Evolutionary conservation across 805 yeast species (phyloP), one percentile per base, ranked within the genome.

Genomic region (Saccharomycopsis lassenensis): DNA sequence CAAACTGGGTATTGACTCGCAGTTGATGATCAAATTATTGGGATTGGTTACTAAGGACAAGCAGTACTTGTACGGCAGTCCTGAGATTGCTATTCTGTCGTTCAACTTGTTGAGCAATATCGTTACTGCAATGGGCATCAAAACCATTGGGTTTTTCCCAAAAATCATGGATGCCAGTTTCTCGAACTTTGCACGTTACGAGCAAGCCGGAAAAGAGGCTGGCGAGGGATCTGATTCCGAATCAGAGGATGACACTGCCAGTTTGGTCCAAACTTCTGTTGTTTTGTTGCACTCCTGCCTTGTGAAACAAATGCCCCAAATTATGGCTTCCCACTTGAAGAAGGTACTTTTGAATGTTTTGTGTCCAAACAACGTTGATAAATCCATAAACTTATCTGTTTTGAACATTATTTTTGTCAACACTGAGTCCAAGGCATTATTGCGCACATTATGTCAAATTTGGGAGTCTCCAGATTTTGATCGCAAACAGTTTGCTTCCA

Each of bases 271-370:
- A 52, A 63, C 83, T 11, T 72, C 96, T 0, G 67, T 78, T 11
- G 58, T 84, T 40, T 69, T 84, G 24, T 62, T 89, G 30, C 65
- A 83, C 38, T 75, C 94, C 4, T 71, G 86, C 29, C 64, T 84
- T 50, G 61, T 87, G 33, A 83, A 78, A 57, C 75, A 83, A 48
- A 76, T 91, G 46, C 96, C 98, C 24, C 77, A 82, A 7, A 89
- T 89, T 52, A 69, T 89, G 58, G 62, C 73, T 28, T 74, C 89
- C 3, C 76, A 74, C 47, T 61, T 85, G 49, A 68, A 65, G 35
- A 74, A 74, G 24, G 69, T 85, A 29, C 58, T 87, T 34, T 59
- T 62, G 31, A 63, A 77, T 4, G 60, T 81, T 12, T 68, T 81
- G 44, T 61, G 58, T 35, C 73, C 83, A 22, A 63, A 67, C 32